phyloP scores from a whole-genome alignment of 306 rosid species.

The Ochetophila trinervis region DNA sequence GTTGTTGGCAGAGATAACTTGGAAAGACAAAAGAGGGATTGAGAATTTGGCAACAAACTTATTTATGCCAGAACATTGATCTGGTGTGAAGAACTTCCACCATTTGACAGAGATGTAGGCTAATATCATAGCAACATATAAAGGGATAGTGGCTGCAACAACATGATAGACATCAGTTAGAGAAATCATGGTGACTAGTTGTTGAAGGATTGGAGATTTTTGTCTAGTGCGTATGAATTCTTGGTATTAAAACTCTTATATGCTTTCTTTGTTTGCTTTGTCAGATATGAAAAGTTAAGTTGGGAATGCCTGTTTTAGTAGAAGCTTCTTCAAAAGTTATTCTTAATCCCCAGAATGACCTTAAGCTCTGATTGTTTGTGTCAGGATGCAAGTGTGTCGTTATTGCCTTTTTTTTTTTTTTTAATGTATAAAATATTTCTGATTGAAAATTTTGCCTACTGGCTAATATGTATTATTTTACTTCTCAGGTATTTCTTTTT shows the following conservation, averaged over 20 bases:
- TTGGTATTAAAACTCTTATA: slow-evolving; percentile 34
- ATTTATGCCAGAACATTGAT: slow-evolving; percentile 91
- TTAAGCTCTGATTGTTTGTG: slow-evolving; percentile 19
- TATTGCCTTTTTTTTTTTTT: neutral
- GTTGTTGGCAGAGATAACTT: slow-evolving; percentile 72
- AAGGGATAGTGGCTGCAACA: slow-evolving; percentile 76
- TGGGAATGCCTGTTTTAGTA: slow-evolving; percentile 44
- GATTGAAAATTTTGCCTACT: slow-evolving; percentile 15
- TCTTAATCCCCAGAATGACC: slow-evolving; percentile 38
- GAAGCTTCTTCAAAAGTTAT: slow-evolving; percentile 64
- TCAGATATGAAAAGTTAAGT: slow-evolving; percentile 39
- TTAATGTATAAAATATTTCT: slow-evolving; percentile 1
- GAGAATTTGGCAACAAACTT: slow-evolving; percentile 91
- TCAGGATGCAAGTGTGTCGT: slow-evolving; percentile 10
- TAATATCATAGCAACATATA: slow-evolving; percentile 76
- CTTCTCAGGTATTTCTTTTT: slow-evolving; percentile 15
- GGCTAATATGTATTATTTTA: slow-evolving; percentile 13
- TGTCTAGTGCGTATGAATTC: slow-evolving; percentile 20
- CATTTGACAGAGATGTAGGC: slow-evolving; percentile 85
- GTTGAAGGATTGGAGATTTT: slow-evolving; percentile 13
- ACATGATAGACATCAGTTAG: slow-evolving; percentile 68
- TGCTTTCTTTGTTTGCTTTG: slow-evolving; percentile 51
- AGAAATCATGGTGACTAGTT: slow-evolving; percentile 57
- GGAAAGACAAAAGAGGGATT: slow-evolving; percentile 83
- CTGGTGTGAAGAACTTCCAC: slow-evolving; percentile 91